Conservation (phyloP, 176 grass and related monocot species). For the Oryza meridionalis region DNA sequence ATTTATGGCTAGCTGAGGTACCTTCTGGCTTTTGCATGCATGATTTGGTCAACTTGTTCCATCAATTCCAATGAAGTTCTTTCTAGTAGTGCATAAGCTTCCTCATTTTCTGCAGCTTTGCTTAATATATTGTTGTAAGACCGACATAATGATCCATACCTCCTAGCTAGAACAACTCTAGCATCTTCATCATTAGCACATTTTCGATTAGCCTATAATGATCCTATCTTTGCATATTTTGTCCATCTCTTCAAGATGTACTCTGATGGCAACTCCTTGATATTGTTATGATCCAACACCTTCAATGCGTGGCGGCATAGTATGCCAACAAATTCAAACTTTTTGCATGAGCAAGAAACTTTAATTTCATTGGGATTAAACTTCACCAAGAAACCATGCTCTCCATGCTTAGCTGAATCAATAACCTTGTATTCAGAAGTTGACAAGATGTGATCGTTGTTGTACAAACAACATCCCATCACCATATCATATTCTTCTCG, state of each 20-base stretch:
- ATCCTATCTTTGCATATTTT: too few species aligned
- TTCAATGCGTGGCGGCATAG: slow-evolving; percentile 60
- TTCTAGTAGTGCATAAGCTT: too few species aligned
- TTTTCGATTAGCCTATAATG: slow-evolving; percentile 44
- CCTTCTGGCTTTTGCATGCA: too few species aligned
- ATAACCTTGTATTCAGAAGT: slow-evolving; percentile 50
- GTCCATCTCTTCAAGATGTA: too few species aligned
- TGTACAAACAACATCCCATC: slow-evolving; percentile 50
- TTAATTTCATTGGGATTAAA: slow-evolving; percentile 47
- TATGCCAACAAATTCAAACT: slow-evolving; percentile 59
- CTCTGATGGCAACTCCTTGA: slow-evolving; percentile 47
- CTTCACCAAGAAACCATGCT: slow-evolving; percentile 3
- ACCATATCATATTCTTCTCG: slow-evolving; percentile 57
- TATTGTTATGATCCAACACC: slow-evolving; percentile 57
- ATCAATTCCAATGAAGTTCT: too few species aligned
- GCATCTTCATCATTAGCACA: slow-evolving; percentile 16
- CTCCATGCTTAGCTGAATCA: slow-evolving; percentile 40
- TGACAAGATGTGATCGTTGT: neutral
- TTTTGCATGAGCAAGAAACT: slow-evolving; percentile 59
- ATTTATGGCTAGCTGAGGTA: too few species aligned
- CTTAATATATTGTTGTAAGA: neutral
- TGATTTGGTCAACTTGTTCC: too few species aligned
- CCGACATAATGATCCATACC: neutral
- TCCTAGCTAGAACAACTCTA: neutral
- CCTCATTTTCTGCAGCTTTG: neutral